Evolutionary conservation across 2,329 filamentous ascomycete species (phyloP), one percentile per base, ranked within the genome.

Genomic region (Xylariaceae sp.): DNA sequence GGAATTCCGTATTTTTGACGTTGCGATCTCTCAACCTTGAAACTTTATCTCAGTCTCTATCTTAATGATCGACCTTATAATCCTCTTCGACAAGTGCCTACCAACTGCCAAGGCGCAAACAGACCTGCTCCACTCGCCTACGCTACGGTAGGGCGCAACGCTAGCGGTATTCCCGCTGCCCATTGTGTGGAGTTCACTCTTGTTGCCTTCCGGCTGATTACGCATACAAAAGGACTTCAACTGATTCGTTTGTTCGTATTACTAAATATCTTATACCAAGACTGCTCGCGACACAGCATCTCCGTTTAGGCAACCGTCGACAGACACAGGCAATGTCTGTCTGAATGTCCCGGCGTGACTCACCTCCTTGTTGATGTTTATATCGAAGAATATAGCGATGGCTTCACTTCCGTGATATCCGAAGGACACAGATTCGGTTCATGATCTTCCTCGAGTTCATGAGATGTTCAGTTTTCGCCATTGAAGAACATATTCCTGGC

Each of bases 381-480:
- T n/a, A 23, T 51, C 23, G 13, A 51, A 51, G 2, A 51, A 35
- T 34, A 51, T 34, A 35, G 49, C 34, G 3, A 51, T 51, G 30
- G 13, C 23, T 34, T 51, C 49, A 35, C 13, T 13, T 37, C 8
- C 39, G 45, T 53, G 30, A 57, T 15, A 45, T 15, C 17, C 23
- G 10, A 34, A 47, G 49, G 5, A 18, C 18, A 18, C 51, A 6
- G 35, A 51, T 3, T n/a, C 55, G 30, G 34, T 55, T 44, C 45
- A 64, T 61, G 57, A 62, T 56, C 55, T 15, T 66, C 59, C 34
- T 59, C 5, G 15, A 30, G 51, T 35, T 53, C 17, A 3, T 47
- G 55, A 49, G 17, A 53, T 58, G 56, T 53, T 13, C 54, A 53
- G 18, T 42, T 54, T 55, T 55, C 47, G 64, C 53, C 23, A 72